Percentiles rank a stretch among this genome's conserved stretches.
Conservation (phyloP, 1,284 basidiomycete species). For the Moesziomyces parantarcticus region DNA sequence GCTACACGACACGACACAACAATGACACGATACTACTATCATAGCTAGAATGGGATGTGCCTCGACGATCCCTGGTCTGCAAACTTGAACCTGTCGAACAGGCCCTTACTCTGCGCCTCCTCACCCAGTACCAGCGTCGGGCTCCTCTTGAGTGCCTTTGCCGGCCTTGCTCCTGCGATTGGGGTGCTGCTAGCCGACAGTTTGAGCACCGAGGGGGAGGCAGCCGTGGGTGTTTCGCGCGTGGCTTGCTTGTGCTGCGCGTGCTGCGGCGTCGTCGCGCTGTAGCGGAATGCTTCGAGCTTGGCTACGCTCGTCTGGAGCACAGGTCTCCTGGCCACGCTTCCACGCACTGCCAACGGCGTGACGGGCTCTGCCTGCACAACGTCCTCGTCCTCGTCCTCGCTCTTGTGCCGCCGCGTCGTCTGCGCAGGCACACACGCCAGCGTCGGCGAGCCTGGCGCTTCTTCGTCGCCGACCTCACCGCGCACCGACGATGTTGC, state of each 20-base stretch:
- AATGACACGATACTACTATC: background rate
- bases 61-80: constrained; percentile 2
- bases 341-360: constrained; percentile 10
- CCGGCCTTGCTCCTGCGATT: constrained; percentile 2
- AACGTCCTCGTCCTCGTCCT: constrained; percentile 13
- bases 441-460: constrained; percentile 20
- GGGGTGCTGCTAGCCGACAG: constrained; percentile 8
- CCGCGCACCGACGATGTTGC: constrained; percentile 29
- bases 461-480: background rate
- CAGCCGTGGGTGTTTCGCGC: background rate
- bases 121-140: constrained; percentile 23
- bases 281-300: constrained; percentile 41
- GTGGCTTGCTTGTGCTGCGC: constrained; percentile 7
- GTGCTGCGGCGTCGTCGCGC: constrained; percentile 9
- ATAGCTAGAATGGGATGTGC: constrained; percentile 11
- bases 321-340: constrained; percentile 7
- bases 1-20: no score
- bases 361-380: constrained; percentile 22
- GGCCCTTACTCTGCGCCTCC: background rate
- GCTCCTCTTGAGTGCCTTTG: constrained; percentile 26
- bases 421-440: background rate
- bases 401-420: background rate
- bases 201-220: constrained; percentile 22
- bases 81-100: constrained; percentile 35
- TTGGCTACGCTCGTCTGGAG: constrained; percentile 34